Percentiles rank a stretch among this genome's conserved stretches.
phyloP scores from a whole-genome alignment of 805 yeast genomes.

The Teunomyces funiuensis region DNA sequence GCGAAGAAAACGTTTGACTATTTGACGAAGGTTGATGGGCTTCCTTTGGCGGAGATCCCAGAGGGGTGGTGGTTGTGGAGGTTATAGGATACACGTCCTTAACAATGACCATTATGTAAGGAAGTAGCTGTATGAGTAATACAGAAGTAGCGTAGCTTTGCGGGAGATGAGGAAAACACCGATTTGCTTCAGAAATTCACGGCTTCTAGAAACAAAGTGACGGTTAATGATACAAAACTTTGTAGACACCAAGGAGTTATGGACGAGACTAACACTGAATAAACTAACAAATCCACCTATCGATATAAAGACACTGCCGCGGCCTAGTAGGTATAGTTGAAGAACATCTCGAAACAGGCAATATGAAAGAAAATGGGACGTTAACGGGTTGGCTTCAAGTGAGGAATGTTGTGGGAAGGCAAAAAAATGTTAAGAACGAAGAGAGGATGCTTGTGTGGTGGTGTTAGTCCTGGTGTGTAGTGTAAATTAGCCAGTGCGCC shows the following conservation, averaged over 20 bases:
- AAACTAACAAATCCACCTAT: conserved; percentile 2
- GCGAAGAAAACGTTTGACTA: conserved; percentile 3
- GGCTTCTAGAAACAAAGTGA: conserved; percentile 2
- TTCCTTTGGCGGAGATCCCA: conserved; percentile 7
- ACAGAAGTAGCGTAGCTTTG: background rate
- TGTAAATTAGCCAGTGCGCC: background rate
- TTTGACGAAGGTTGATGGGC: background rate
- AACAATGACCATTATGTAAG: background rate
- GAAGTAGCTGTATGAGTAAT: background rate
- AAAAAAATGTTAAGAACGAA: background rate
- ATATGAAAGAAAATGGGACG: background rate
- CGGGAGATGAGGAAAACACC: background rate
- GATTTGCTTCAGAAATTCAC: conserved; percentile 2
- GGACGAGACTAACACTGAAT: conserved; percentile 3
- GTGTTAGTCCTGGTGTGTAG: background rate
- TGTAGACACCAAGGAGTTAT: background rate
- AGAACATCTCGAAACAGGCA: background rate
- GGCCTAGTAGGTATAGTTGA: background rate
- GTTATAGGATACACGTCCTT: background rate
- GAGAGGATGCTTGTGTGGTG: background rate
- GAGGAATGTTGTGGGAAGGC: background rate
- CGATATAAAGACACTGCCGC: background rate
- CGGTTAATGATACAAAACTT: background rate
- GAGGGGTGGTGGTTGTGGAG: conserved; percentile 2
- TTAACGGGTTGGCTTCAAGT: background rate